Conservation (phyloP, 2,329 filamentous ascomycete genomes). For the Pestalotiopsis sp. region DNA sequence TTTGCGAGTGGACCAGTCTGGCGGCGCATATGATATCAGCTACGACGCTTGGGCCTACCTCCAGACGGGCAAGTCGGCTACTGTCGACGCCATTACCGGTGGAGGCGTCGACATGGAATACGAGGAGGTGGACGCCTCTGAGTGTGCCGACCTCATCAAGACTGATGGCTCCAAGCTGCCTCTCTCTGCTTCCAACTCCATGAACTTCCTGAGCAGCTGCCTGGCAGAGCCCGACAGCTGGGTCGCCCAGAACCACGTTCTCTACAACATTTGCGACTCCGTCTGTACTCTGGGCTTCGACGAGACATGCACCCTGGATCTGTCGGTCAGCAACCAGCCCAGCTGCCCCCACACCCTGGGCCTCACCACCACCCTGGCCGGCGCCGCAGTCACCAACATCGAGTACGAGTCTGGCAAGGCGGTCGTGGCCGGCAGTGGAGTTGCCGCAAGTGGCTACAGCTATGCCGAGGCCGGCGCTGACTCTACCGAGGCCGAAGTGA, state of each 20-base stretch:
- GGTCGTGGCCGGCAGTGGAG: conserved; percentile 1
- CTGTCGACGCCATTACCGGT: conserved; percentile 44
- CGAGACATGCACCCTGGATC: conserved; percentile 53
- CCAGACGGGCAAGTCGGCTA: conserved; percentile 49
- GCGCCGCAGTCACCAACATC: conserved; percentile 47
- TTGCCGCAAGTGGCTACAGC: neutral
- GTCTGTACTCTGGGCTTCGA: conserved; percentile 51
- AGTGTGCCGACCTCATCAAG: conserved; percentile 53
- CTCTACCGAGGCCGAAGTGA: neutral
- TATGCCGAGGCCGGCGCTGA: conserved; percentile 2
- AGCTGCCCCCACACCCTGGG: conserved; percentile 50
- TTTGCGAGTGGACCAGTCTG: conserved; percentile 57
- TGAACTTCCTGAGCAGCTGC: conserved; percentile 54
- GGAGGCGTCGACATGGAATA: conserved; percentile 54
- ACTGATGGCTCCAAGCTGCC: conserved; percentile 52
- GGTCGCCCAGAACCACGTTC: conserved; percentile 52
- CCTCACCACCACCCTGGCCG: conserved; percentile 32
- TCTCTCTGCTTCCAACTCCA: conserved; percentile 57
- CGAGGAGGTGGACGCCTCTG: conserved; percentile 46
- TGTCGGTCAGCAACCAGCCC: conserved; percentile 50
- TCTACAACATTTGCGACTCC: conserved; percentile 56
- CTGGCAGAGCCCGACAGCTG: conserved; percentile 38
- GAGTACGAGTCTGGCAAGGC: conserved; percentile 42
- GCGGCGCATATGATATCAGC: conserved; percentile 57
- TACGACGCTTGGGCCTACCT: conserved; percentile 66